phyloP scores from a whole-genome alignment of 1,284 basidiomycete species.

The Austroboletus olivaceoglutinosus region DNA sequence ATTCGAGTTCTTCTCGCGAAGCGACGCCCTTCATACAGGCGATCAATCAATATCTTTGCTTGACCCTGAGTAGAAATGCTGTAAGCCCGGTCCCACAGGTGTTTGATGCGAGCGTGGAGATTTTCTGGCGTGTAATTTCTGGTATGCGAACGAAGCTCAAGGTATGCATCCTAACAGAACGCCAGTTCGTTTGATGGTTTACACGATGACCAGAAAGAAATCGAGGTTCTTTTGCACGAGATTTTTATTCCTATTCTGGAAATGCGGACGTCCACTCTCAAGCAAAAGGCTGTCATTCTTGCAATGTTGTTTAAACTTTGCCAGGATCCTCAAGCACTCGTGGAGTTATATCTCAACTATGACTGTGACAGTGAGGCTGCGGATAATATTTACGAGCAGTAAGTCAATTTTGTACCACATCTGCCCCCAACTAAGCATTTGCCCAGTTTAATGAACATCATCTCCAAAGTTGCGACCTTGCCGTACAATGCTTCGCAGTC shows the following conservation, averaged over 20 bases:
- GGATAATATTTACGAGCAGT: slow-evolving; percentile 97
- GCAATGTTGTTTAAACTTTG: slow-evolving; percentile 84
- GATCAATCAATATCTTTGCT: slow-evolving; percentile 92
- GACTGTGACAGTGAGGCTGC: slow-evolving; percentile 91
- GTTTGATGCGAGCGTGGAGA: slow-evolving; percentile 97
- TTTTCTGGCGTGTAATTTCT: slow-evolving; percentile 94
- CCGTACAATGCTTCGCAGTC: slow-evolving; percentile 55
- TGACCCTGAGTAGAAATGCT: slow-evolving; percentile 92
- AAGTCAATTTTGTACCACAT: slow-evolving; percentile 14
- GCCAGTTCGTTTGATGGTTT: slow-evolving; percentile 2
- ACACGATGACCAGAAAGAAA: slow-evolving; percentile 78
- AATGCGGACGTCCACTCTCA: slow-evolving; percentile 94
- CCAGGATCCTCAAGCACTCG: slow-evolving; percentile 93
- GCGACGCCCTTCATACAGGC: slow-evolving; percentile 88
- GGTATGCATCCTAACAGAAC: slow-evolving; percentile 39
- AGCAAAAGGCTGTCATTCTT: slow-evolving; percentile 90
- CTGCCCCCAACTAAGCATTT: slow-evolving; percentile 9
- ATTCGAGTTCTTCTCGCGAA: slow-evolving; percentile 83
- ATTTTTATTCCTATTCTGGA: slow-evolving; percentile 99
- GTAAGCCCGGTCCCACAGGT: slow-evolving; percentile 95
- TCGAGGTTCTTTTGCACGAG: slow-evolving; percentile 96
- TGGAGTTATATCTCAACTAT: slow-evolving; percentile 97
- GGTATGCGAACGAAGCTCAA: slow-evolving; percentile 97
- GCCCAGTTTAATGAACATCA: slow-evolving; percentile 85
- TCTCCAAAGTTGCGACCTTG: slow-evolving; percentile 85